Base-by-base conservation (phyloP, 2,329 filamentous ascomycete species). In the Ophiocordyceps unilateralis region DNA sequence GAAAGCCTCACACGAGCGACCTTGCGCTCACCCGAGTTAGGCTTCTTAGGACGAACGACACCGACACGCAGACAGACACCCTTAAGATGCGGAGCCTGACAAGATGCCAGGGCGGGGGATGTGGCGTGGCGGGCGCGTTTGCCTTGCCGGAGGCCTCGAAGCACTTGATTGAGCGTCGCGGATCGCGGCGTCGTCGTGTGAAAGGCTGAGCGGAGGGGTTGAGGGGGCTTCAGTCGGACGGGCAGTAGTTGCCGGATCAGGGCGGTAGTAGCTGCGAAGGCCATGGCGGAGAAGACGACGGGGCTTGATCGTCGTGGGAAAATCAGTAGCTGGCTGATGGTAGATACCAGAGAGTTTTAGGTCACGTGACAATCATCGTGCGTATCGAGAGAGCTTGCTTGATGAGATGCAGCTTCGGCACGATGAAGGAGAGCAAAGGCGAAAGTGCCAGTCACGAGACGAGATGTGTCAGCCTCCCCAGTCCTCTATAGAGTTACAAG, bases 11-110 rank as follows among this genome's bases (percentile, higher is more conserved):
- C 81, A 69, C 89, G 85, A 3, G 89, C 89, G 45, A 86, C 91
- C 70, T 98, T 98, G 49, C 91, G 74, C 71, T 96, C 87, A 44
- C 88, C 91, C 23, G 91, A 98, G 64, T 98, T 98, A 50, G 91
- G 91, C 67, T 98, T 98, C 78, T 98, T 98, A 44, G 91, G 91
- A 57, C 91, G 87, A 53, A 83, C 87, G 53, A 88, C 84, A 56
- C 85, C 87, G 47, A 96, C 91, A 60, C 93, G 88, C 49, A 98
- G 68, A 62, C 91, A 96, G 32, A 98, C 91, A 53, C 89, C 91
- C 69, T 96, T 96, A 66, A 94, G 80, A 57, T 83, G 76, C 4
- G 91, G 87, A 38, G 83, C 74, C 42, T 76, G 62, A 47, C 72
- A 72, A 48, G 70, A 71, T 41, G 71, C 70, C 43, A 98, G 74